Base-by-base conservation (phyloP, 345 rosid genomes). In the Durio zibethinus region DNA sequence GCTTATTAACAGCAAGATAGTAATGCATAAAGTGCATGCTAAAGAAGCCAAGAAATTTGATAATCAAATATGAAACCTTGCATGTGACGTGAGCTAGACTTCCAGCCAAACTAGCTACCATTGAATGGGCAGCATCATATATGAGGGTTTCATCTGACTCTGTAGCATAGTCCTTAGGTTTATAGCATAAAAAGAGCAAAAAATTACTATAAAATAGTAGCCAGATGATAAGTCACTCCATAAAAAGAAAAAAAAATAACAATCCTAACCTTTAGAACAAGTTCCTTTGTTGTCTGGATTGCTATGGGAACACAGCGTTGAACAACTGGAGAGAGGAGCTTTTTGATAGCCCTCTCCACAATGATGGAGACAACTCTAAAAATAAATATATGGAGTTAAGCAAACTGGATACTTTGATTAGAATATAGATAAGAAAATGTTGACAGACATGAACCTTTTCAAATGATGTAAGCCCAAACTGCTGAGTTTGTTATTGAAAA, bases 101-200 rank as follows among this genome's bases (percentile, higher is more conserved):
- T 83, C 97, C 98, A 67, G 97, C 94, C 86, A 94, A 83, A 83
- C 97, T 92, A n/a, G 97, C 98, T 80, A 92, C 98, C 98, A 94
- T 94, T 83, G 91, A 87, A 78, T 93, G 97, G 15, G 97, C 98
- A 14, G 98, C 97, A 83, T 85, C 88, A 84, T 89, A 88, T 69
- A 94, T 91, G 10, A 97, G 90, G 20, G 91, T 86, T 82, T 94
- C 97, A 71, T 94, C 97, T 9, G 93, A 83, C 82, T 93, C 98
- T 88, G 84, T 81, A 12, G 95, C 89, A 85, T 94, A 94, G 81
- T 94, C 98, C 98, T 94, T 77, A 48, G 45, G 11, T 42, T 42
- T 7, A 42, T 42, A 7, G 5, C 20, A 48, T 48, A 48, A 48
- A 48, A 4, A 16, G n/a, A 48, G n/a, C 53, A 48, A 48, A 48